Evolutionary conservation across 257 asterid species (phyloP).

Genomic region (Ehretia macrophylla): DNA sequence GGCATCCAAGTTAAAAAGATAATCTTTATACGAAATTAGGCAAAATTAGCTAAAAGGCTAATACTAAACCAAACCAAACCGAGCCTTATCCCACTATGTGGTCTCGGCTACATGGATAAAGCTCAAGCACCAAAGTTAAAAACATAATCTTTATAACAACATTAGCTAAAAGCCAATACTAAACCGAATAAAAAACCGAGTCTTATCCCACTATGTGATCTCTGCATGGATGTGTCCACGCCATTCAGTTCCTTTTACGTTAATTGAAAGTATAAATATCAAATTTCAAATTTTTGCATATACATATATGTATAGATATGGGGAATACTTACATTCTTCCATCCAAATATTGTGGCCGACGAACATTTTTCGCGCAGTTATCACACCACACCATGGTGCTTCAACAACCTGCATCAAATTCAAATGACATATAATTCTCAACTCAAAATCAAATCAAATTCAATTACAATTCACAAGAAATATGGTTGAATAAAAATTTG

Average conservation of each 20-base stretch:
- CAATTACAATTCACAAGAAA: neutral
- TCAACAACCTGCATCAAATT: conserved; percentile 12
- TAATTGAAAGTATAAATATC: too few species aligned
- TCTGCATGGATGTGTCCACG: neutral
- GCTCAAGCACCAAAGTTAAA: too few species aligned
- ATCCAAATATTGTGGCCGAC: conserved; percentile 21
- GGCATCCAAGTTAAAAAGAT: too few species aligned
- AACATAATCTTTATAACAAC: neutral
- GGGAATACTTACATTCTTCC: conserved; percentile 43
- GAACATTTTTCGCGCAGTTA: conserved; percentile 34
- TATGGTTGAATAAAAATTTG: too few species aligned
- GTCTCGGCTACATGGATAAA: too few species aligned
- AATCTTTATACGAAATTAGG: neutral
- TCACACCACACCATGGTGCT: conserved; percentile 40
- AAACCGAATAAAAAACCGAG: neutral
- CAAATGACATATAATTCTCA: neutral
- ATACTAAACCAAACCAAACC: neutral
- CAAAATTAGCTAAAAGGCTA: neutral
- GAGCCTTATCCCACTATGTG: too few species aligned
- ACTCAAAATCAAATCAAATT: too few species aligned
- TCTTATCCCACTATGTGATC: neutral
- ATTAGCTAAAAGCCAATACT: neutral
- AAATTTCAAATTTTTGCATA: neutral
- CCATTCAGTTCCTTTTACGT: neutral
- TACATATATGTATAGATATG: too few species aligned